These are phyloP conservation scores for Clarireedia monteithiana DNA, from an alignment of 2,329 filamentous ascomycete genomes.

Conservation along the genomic window DNA sequence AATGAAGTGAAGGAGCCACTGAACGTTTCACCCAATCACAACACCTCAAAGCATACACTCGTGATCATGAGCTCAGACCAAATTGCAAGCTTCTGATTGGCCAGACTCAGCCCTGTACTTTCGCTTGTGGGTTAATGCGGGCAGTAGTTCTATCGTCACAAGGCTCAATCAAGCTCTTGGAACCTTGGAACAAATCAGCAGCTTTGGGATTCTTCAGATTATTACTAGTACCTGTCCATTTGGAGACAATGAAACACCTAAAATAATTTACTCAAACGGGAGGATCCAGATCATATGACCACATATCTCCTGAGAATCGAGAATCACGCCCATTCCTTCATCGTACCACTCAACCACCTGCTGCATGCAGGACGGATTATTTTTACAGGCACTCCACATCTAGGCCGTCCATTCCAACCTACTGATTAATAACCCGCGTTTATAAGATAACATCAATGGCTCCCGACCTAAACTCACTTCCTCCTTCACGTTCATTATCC, in stretches of 20 bases:
- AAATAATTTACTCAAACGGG: neutral
- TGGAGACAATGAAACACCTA: neutral
- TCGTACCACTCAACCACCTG: neutral
- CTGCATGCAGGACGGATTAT: neutral
- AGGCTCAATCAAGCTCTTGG: no score
- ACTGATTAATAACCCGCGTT: neutral
- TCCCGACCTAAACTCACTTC: conserved; percentile 53
- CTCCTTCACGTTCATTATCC: conserved; percentile 35
- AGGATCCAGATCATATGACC: neutral
- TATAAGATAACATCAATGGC: conserved; percentile 16
- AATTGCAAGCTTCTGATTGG: no score
- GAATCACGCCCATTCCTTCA: neutral
- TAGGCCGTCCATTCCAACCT: neutral
- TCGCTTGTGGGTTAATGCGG: no score
- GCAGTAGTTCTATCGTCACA: no score
- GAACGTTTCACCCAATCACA: no score
- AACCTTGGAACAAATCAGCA: no score
- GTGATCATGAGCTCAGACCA: no score
- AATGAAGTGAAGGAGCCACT: no score
- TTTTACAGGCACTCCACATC: neutral
- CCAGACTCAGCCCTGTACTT: no score
- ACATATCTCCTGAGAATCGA: neutral
- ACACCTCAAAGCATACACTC: no score
- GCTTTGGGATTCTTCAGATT: neutral
- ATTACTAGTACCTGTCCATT: neutral